These are phyloP conservation scores for Neurospora terricola DNA, from an alignment of 495 filamentous ascomycete species.

Conservation along the genomic window DNA sequence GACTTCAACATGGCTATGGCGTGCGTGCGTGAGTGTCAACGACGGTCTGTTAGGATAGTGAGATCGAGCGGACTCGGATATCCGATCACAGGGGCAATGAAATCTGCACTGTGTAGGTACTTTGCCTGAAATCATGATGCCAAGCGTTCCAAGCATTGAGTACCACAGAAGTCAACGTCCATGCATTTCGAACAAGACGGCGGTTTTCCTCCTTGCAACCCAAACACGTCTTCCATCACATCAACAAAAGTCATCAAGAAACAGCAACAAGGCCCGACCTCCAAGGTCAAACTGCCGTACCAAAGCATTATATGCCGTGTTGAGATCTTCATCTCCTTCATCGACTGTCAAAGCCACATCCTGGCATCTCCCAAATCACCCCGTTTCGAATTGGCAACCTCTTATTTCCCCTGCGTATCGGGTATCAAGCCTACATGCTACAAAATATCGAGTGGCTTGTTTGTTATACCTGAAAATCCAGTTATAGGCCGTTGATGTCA, in stretches of 20 bases:
- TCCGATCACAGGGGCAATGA: neutral
- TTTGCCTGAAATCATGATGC: neutral
- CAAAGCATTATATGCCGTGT: conserved; percentile 12
- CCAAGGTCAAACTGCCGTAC: conserved; percentile 9
- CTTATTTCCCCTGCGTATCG: neutral
- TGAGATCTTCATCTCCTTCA: conserved; percentile 11
- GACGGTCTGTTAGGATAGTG: neutral
- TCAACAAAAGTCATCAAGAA: neutral
- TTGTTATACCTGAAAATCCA: neutral
- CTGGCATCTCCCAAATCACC: neutral
- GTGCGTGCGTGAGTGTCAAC: neutral
- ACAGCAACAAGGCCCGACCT: neutral
- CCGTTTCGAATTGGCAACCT: neutral
- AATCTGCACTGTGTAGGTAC: neutral
- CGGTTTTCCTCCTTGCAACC: neutral
- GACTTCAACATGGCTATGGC: neutral
- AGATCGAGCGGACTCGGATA: neutral
- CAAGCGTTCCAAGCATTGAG: neutral
- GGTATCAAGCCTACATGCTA: neutral
- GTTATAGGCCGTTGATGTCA: neutral
- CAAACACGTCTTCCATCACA: neutral
- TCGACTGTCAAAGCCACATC: conserved; percentile 3
- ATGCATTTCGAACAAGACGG: neutral
- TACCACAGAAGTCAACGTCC: neutral
- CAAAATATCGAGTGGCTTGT: neutral